These are phyloP conservation scores for Aureobasidium sp. DNA, from an alignment of 2,329 filamentous ascomycete species.

Conservation along the genomic window DNA sequence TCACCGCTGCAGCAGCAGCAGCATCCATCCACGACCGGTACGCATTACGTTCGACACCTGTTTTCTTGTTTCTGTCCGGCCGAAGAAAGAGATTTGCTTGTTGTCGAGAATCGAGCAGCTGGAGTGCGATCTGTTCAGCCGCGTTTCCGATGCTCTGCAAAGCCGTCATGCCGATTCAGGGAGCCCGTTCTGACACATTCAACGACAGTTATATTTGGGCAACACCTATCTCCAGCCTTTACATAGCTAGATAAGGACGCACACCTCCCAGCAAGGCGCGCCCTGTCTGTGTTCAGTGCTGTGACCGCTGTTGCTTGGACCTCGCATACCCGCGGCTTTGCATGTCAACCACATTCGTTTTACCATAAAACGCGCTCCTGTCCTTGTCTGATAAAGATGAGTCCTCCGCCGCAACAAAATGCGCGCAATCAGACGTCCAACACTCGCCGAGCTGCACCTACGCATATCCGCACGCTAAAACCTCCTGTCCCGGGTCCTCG, in stretches of 20 bases:
- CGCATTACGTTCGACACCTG: background rate
- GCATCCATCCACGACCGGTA: conserved; percentile 8
- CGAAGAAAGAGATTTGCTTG: background rate
- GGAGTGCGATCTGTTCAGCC: background rate
- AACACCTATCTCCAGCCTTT: background rate
- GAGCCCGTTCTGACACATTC: conserved; percentile 6
- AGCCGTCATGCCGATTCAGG: background rate
- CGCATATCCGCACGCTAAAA: background rate
- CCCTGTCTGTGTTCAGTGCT: conserved; percentile 7
- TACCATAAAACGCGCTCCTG: background rate
- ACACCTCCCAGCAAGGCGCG: background rate
- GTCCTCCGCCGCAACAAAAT: conserved; percentile 10
- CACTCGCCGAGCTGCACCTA: background rate
- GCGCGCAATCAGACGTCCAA: background rate
- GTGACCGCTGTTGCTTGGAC: background rate
- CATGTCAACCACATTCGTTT: conserved; percentile 5
- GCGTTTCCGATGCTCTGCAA: conserved; percentile 1
- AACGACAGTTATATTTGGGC: background rate
- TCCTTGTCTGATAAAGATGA: conserved; percentile 3
- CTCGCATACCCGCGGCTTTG: background rate
- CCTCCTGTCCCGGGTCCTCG: background rate
- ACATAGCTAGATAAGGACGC: conserved; percentile 7
- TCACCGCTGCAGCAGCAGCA: conserved; percentile 6
- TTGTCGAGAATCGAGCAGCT: background rate
- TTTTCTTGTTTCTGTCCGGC: background rate